phyloP scores from a whole-genome alignment of 2,329 filamentous ascomycete species.

The Claviceps quebecensis region DNA sequence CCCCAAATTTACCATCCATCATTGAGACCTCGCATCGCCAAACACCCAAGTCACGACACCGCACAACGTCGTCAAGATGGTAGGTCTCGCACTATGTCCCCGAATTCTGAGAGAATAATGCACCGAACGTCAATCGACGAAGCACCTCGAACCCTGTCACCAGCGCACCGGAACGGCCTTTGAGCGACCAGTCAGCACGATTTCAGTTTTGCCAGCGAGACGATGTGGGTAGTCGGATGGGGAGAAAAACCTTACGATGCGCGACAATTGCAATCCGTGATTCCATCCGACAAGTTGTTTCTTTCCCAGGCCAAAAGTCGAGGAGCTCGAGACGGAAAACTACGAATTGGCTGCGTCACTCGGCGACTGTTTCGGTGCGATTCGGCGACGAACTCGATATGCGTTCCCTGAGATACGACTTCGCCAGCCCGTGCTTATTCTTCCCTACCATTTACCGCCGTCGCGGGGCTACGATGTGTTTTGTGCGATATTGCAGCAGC shows the following conservation, averaged over 20 bases:
- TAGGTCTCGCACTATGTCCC: slow-evolving; percentile 18
- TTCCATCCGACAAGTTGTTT: background rate
- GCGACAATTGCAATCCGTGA: background rate
- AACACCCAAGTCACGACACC: slow-evolving; percentile 28
- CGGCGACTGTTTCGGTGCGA: background rate
- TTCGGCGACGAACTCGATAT: background rate
- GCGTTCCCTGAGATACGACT: background rate
- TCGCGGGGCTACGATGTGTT: background rate
- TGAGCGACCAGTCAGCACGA: slow-evolving; percentile 1
- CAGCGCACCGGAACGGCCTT: slow-evolving; percentile 18
- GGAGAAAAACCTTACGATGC: background rate
- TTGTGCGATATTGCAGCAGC: background rate
- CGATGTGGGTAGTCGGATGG: background rate
- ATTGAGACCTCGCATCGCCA: slow-evolving; percentile 28
- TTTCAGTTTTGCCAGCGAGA: background rate
- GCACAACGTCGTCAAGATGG: slow-evolving; percentile 36
- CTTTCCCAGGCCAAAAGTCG: background rate
- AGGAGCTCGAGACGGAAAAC: background rate
- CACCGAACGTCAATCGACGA: background rate
- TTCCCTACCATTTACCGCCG: background rate
- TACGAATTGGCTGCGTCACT: background rate
- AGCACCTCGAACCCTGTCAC: slow-evolving; percentile 8
- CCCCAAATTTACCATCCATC: slow-evolving; percentile 22
- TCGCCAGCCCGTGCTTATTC: background rate
- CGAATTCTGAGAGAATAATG: background rate